These are phyloP conservation scores for Fusarium sp. DNA, from an alignment of 2,329 filamentous ascomycete species.

Conservation along the genomic window DNA sequence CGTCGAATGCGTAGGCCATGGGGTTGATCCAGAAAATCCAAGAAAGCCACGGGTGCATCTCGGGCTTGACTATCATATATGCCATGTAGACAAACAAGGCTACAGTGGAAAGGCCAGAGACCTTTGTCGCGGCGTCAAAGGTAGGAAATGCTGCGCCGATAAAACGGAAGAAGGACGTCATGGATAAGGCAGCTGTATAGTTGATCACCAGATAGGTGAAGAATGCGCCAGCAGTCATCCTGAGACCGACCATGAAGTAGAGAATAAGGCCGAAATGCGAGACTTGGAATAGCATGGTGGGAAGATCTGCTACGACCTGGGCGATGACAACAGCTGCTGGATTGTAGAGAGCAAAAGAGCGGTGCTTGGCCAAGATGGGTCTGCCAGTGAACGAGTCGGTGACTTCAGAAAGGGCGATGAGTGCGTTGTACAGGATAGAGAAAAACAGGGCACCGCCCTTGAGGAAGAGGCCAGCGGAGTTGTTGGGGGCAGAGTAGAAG, in stretches of 20 bases:
- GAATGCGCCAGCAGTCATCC: constrained; percentile 64
- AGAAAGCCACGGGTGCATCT: constrained; percentile 73
- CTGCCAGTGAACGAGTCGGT: constrained; percentile 72
- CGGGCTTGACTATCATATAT: constrained; percentile 71
- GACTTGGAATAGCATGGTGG: constrained; percentile 70
- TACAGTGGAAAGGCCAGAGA: constrained; percentile 63
- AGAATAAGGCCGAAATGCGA: constrained; percentile 68
- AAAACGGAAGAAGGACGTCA: constrained; percentile 70
- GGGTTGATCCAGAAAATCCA: constrained; percentile 77
- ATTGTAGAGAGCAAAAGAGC: constrained; percentile 69
- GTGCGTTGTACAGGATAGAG: constrained; percentile 70
- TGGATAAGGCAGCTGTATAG: constrained; percentile 52
- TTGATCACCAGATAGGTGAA: constrained; percentile 71
- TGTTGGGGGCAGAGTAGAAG: constrained; percentile 74
- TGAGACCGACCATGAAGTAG: constrained; percentile 74
- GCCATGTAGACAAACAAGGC: constrained; percentile 72
- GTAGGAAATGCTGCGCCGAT: constrained; percentile 67
- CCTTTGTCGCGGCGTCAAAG: constrained; percentile 71
- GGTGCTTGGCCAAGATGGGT: constrained; percentile 70
- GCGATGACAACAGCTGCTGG: constrained; percentile 70
- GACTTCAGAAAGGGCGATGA: constrained; percentile 76
- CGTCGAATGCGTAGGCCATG: constrained; percentile 77
- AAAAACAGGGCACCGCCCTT: constrained; percentile 76
- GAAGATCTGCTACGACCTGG: constrained; percentile 66
- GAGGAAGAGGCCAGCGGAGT: constrained; percentile 71